Evolutionary conservation across 768 basidiomycete genomes (phyloP).

Genomic region (Hortiboletus flavorubellus): DNA sequence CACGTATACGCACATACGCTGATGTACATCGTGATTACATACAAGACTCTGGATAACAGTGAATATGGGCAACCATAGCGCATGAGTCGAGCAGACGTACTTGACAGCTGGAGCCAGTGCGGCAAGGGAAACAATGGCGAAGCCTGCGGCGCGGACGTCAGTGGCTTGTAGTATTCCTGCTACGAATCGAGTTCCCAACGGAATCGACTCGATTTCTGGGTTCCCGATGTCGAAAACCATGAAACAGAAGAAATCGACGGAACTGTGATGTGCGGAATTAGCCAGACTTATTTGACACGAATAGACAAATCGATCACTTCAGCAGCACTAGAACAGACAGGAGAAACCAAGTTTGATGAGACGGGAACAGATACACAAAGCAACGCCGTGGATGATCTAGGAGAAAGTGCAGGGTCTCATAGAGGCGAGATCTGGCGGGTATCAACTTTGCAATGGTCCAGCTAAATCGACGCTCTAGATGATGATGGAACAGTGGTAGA

Average conservation of each 20-base stretch:
- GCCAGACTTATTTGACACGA: background rate
- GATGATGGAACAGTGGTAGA: background rate
- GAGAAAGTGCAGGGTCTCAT: constrained; percentile 86
- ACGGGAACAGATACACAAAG: constrained; percentile 87
- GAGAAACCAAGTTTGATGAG: constrained; percentile 93
- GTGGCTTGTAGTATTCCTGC: constrained; percentile 77
- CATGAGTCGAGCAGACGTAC: constrained; percentile 39
- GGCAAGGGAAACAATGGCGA: constrained; percentile 68
- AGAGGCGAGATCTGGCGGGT: constrained; percentile 52
- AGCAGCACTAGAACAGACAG: constrained; percentile 62
- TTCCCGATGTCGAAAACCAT: constrained; percentile 86
- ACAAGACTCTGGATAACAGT: constrained; percentile 58
- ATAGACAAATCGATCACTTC: constrained; percentile 43
- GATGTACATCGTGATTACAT: constrained; percentile 93
- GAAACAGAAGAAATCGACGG: constrained; percentile 88
- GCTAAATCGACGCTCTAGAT: constrained; percentile 38
- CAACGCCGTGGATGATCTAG: constrained; percentile 94
- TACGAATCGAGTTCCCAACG: constrained; percentile 64
- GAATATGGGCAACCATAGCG: background rate
- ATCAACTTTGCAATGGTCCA: constrained; percentile 70
- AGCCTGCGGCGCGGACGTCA: constrained; percentile 86
- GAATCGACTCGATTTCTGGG: constrained; percentile 60
- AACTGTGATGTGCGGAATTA: constrained; percentile 36
- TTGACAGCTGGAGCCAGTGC: constrained; percentile 87
- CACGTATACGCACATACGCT: constrained; percentile 60